Conservation (phyloP, 805 yeast genomes). For the Wickerhamomyces ciferrii region DNA sequence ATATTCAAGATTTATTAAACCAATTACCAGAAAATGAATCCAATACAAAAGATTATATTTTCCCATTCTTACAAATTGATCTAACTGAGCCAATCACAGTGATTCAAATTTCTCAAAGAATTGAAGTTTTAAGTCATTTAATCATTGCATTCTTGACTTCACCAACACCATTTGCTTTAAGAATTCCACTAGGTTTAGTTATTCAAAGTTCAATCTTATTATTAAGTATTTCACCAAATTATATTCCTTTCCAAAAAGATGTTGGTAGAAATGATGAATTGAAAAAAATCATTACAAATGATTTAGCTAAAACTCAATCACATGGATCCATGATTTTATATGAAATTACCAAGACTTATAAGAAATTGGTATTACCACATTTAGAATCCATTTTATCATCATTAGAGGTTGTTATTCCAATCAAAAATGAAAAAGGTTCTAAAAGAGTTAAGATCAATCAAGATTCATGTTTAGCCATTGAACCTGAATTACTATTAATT, state of each 20-base stretch:
- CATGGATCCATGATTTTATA: constrained; percentile 39
- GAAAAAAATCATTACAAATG: constrained; percentile 35
- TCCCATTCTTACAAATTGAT: constrained; percentile 53
- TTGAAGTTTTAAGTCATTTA: constrained; percentile 40
- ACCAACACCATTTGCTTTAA: constrained; percentile 49
- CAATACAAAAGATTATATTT: constrained; percentile 23
- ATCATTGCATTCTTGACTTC: constrained; percentile 41
- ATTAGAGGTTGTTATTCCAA: constrained; percentile 58
- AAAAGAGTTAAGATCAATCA: constrained; percentile 36
- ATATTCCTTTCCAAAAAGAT: constrained; percentile 51
- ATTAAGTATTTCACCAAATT: constrained; percentile 48
- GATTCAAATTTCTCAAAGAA: constrained; percentile 44
- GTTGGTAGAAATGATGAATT: constrained; percentile 47
- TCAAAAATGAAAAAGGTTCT: constrained; percentile 29
- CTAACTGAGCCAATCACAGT: constrained; percentile 49
- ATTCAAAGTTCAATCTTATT: constrained; percentile 48
- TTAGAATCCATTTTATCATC: constrained; percentile 43
- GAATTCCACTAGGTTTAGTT: constrained; percentile 59
- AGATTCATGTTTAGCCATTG: constrained; percentile 24
- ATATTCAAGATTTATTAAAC: constrained; percentile 34
- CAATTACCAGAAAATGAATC: constrained; percentile 31
- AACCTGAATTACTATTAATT: constrained; percentile 26
- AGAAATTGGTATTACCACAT: constrained; percentile 38
- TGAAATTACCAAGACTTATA: constrained; percentile 20
- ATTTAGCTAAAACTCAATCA: constrained; percentile 40